These are phyloP conservation scores for Bretziella fagacearum DNA, from an alignment of 2,329 filamentous ascomycete species.

Conservation along the genomic window DNA sequence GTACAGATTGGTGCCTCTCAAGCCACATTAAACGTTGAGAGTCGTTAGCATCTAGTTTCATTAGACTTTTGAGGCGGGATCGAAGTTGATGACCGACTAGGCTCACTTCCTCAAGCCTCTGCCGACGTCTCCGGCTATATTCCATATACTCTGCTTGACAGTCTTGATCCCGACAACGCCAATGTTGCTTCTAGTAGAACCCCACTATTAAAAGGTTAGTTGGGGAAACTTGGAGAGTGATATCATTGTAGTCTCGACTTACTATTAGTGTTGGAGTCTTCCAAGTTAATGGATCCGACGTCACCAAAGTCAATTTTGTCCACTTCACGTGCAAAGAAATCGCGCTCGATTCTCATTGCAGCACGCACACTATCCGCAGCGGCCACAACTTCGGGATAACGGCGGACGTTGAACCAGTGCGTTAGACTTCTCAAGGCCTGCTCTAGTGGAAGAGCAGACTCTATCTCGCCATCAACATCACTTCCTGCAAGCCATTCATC, in stretches of 20 bases:
- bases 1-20: too few species aligned
- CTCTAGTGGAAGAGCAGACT: conserved; percentile 80
- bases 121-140: too few species aligned
- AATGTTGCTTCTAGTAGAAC: conserved; percentile 4
- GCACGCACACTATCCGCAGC: conserved; percentile 23
- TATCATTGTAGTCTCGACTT: neutral
- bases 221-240: neutral
- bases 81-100: too few species aligned
- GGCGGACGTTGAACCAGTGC: conserved; percentile 81
- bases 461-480: conserved; percentile 84
- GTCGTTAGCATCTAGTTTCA: too few species aligned
- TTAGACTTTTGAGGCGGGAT: too few species aligned
- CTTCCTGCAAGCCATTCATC: conserved; percentile 90
- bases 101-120: too few species aligned
- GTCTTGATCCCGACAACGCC: too few species aligned
- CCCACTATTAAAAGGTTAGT: conserved; percentile 4
- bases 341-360: conserved; percentile 31
- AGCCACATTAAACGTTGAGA: too few species aligned
- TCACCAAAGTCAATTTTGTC: conserved; percentile 45
- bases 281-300: neutral
- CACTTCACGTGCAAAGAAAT: conserved; percentile 64
- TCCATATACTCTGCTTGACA: too few species aligned
- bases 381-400: conserved; percentile 65
- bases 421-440: conserved; percentile 78
- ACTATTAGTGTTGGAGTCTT: conserved; percentile 4